These are phyloP conservation scores for Cymbopogon flexuosus DNA, from an alignment of 202 grass and related monocot genomes.

Conservation along the genomic window DNA sequence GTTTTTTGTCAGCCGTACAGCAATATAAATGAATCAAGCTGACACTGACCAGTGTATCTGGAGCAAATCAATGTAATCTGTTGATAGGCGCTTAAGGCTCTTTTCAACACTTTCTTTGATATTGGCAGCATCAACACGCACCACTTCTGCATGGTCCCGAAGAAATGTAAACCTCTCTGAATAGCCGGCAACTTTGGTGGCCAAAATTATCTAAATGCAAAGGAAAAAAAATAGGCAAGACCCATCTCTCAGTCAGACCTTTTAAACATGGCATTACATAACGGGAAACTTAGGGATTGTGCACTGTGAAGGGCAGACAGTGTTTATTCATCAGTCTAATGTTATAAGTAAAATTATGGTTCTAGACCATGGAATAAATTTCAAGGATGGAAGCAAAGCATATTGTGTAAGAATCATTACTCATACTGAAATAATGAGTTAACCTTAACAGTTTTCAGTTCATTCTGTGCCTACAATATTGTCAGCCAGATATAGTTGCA, in stretches of 20 bases:
- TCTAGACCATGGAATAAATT: neutral
- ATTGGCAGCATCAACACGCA: constrained; percentile 71
- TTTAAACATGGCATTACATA: constrained; percentile 20
- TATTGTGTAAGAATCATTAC: neutral
- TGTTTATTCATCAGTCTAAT: neutral
- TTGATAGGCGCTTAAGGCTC: constrained; percentile 78
- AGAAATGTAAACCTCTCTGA: constrained; percentile 49
- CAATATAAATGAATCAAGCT: neutral
- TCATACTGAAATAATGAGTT: neutral
- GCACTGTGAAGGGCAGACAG: neutral
- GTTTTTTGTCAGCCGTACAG: neutral
- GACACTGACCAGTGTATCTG: constrained; percentile 89
- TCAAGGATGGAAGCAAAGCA: neutral
- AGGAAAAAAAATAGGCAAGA: constrained; percentile 4
- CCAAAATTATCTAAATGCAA: constrained; percentile 61
- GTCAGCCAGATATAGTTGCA: neutral
- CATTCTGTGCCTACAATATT: neutral
- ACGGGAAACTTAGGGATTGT: neutral
- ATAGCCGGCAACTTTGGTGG: constrained; percentile 88
- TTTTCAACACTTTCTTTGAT: constrained; percentile 97
- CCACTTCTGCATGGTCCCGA: constrained; percentile 48
- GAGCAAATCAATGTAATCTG: constrained; percentile 95
- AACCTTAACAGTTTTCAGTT: neutral
- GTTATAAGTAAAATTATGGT: neutral
- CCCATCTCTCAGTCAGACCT: constrained; percentile 16